Conservation (phyloP, 345 rosid genomes). For the Salix dunnii region DNA sequence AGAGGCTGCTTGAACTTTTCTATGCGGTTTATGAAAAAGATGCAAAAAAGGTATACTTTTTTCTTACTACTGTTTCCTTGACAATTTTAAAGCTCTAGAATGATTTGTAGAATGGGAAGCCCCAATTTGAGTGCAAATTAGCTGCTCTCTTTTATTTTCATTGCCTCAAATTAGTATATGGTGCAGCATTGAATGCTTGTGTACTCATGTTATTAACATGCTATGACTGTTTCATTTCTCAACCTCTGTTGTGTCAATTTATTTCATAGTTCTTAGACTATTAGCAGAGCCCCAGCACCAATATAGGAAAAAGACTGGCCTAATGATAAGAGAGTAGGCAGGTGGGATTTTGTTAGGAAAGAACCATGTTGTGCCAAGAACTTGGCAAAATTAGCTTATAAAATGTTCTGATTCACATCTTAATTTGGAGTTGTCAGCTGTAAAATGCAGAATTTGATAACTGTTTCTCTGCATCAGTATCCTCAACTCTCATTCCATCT, state of each 20-base stretch:
- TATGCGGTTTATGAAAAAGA: conserved; percentile 91
- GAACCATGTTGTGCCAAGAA: too few species aligned
- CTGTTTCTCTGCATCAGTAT: too few species aligned
- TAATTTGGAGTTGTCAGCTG: too few species aligned
- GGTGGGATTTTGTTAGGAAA: background rate
- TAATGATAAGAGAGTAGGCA: background rate
- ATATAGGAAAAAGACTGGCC: background rate
- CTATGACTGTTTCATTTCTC: background rate
- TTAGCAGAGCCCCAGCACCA: background rate
- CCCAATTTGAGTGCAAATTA: too few species aligned
- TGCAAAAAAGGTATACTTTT: conserved; percentile 68
- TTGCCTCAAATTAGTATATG: too few species aligned
- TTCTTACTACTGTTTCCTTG: conserved; percentile 5
- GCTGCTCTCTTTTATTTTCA: too few species aligned
- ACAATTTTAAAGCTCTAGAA: background rate
- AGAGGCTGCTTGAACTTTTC: conserved; percentile 81
- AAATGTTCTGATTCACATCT: too few species aligned
- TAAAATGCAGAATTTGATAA: too few species aligned
- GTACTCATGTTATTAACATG: background rate
- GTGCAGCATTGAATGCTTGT: background rate
- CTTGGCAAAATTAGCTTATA: too few species aligned
- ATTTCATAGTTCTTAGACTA: background rate
- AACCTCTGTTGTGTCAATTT: background rate
- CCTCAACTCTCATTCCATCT: too few species aligned
- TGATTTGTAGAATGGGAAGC: too few species aligned